Evolutionary conservation across 2,329 filamentous ascomycete genomes (phyloP).

Genomic region (Penicillium aurantiogriseum): DNA sequence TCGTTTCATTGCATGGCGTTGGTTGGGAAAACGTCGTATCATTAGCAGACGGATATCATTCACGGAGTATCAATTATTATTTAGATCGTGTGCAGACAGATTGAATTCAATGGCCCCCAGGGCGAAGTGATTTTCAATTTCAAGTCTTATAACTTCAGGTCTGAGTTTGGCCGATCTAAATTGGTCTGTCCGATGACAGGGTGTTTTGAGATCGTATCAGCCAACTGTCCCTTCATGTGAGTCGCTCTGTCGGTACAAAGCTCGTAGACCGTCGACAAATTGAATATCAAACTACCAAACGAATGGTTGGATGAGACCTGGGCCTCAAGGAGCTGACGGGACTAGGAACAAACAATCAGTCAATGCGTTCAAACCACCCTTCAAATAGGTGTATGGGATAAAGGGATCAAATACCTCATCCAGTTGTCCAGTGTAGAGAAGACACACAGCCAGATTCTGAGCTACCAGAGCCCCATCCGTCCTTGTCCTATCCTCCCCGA

Average conservation of each 20-base stretch:
- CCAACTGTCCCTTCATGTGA: constrained; percentile 67
- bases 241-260: constrained; percentile 76
- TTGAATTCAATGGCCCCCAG: constrained; percentile 9
- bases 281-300: constrained; percentile 82
- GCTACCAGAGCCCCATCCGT: constrained; percentile 65
- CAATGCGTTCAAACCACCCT: not conserved
- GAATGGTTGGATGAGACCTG: constrained; percentile 62
- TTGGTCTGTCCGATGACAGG: constrained; percentile 56
- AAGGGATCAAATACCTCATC: constrained; percentile 57
- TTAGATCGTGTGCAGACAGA: constrained; percentile 13
- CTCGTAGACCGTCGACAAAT: constrained; percentile 87
- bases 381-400: not conserved
- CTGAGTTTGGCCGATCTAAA: constrained; percentile 68
- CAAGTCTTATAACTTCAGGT: constrained; percentile 69
- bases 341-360: constrained; percentile 44
- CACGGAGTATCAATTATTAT: constrained; percentile 13
- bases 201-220: constrained; percentile 65
- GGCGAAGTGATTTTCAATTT: constrained; percentile 7
- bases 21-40: constrained; percentile 10
- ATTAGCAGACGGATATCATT: constrained; percentile 11
- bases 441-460: constrained; percentile 80
- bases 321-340: constrained; percentile 64
- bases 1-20: constrained; percentile 23
- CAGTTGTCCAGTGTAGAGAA: constrained; percentile 78
- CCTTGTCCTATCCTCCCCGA: constrained; percentile 49